Evolutionary conservation across 176 grass and related monocot species (phyloP).

Genomic region (Juncus effusus): DNA sequence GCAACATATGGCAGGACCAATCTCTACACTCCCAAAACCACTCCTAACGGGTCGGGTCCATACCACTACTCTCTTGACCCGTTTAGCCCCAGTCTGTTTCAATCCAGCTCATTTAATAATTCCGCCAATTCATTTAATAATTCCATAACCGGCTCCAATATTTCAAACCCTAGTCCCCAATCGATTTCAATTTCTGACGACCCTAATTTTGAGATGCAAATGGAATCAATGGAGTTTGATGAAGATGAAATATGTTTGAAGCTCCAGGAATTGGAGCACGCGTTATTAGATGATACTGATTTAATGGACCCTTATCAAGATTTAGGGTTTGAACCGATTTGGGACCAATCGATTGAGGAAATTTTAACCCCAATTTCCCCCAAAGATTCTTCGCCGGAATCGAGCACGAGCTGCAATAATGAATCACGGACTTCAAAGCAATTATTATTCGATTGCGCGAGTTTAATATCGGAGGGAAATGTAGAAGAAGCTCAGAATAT

Average conservation of each 20-base stretch:
- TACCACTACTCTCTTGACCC: conserved; percentile 53
- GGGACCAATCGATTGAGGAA: conserved; percentile 67
- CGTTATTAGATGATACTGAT: conserved; percentile 67
- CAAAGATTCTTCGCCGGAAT: conserved; percentile 74
- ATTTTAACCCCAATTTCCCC: conserved; percentile 55
- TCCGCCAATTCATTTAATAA: conserved; percentile 52
- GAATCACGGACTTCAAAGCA: conserved; percentile 73
- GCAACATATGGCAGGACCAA: conserved; percentile 38
- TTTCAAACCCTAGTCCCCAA: conserved; percentile 62
- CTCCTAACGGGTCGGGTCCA: conserved; percentile 23
- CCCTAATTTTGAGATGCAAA: conserved; percentile 55
- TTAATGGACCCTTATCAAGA: conserved; percentile 53
- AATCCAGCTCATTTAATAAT: conserved; percentile 37
- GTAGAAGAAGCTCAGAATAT: conserved; percentile 65
- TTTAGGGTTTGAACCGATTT: conserved; percentile 44
- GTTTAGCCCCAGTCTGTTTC: conserved; percentile 45
- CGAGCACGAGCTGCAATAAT: conserved; percentile 68
- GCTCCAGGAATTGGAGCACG: conserved; percentile 84
- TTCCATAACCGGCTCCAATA: conserved; percentile 56
- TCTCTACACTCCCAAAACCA: conserved; percentile 42
- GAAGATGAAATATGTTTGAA: conserved; percentile 81
- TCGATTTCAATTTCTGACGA: conserved; percentile 68
- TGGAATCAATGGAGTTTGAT: conserved; percentile 63
- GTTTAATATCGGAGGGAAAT: conserved; percentile 63
- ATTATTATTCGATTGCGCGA: conserved; percentile 69